Conservation (phyloP, 2,329 filamentous ascomycete species). For the Ceratocystis eucalypticola region DNA sequence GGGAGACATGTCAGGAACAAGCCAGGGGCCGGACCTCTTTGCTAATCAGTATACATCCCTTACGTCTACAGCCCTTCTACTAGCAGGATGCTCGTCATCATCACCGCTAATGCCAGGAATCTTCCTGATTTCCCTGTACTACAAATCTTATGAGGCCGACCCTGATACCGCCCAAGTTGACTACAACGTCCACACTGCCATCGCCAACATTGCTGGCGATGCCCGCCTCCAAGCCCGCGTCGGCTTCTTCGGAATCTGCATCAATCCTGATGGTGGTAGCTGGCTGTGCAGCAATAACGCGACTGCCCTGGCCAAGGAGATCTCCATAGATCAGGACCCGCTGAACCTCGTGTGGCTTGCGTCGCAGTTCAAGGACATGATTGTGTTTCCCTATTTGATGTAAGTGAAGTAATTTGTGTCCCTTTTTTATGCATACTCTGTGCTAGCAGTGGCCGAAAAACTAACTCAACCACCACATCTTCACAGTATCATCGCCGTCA, state of each 20-base stretch:
- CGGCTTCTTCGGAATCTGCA: conserved; percentile 95
- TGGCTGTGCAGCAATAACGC: conserved; percentile 98
- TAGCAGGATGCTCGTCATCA: conserved; percentile 93
- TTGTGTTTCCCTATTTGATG: conserved; percentile 96
- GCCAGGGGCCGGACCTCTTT: background rate
- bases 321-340: conserved; percentile 83
- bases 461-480: background rate
- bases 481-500: conserved; percentile 84
- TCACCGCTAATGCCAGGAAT: conserved; percentile 90
- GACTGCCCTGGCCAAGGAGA: conserved; percentile 76
- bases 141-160: conserved; percentile 67
- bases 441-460: background rate
- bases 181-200: conserved; percentile 72
- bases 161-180: conserved; percentile 82
- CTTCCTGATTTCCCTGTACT: conserved; percentile 97
- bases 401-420: conserved; percentile 34
- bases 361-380: conserved; percentile 93
- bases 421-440: too few species aligned
- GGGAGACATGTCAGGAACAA: background rate
- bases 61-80: conserved; percentile 54
- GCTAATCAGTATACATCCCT: conserved; percentile 1
- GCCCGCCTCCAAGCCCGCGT: conserved; percentile 81
- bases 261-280: conserved; percentile 76
- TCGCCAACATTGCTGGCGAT: conserved; percentile 76
- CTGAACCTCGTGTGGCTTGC: conserved; percentile 96